Percentiles rank a stretch among this genome's conserved stretches.
Conservation (phyloP, 345 rosid genomes). For the Populus ilicifolia region DNA sequence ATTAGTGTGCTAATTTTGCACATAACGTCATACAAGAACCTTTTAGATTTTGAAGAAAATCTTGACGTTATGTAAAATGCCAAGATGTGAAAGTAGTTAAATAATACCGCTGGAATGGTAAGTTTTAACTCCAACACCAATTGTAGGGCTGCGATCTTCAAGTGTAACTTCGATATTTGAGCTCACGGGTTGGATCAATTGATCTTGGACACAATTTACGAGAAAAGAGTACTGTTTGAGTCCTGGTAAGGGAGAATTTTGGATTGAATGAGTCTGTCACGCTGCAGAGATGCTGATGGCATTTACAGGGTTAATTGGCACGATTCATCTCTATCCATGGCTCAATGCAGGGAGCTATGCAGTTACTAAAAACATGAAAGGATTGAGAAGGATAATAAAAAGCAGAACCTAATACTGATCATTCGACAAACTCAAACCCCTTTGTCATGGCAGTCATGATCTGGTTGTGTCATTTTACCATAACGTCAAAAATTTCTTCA, state of each 20-base stretch:
- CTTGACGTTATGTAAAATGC: too few relatives aligned
- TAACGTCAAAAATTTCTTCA: not conserved
- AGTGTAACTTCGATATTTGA: slow-evolving; percentile 4
- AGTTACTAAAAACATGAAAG: not conserved
- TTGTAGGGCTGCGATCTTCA: slow-evolving; percentile 8
- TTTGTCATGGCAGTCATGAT: not conserved
- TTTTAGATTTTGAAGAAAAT: too few relatives aligned
- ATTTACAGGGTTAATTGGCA: not conserved
- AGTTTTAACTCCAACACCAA: not conserved
- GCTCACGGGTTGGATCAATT: slow-evolving; percentile 38
- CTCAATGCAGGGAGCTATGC: not conserved
- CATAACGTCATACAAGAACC: too few relatives aligned
- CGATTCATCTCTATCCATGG: not conserved
- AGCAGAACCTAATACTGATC: not conserved
- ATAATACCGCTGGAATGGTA: not conserved
- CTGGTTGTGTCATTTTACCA: not conserved
- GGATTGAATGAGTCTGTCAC: not conserved
- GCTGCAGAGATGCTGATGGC: not conserved
- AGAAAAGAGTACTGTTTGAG: slow-evolving; percentile 24
- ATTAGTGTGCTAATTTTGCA: not conserved
- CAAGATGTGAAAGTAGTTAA: not conserved
- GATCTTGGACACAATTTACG: slow-evolving; percentile 27
- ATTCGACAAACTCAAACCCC: not conserved
- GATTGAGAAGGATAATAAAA: not conserved
- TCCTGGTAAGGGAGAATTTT: not conserved